Evolutionary conservation across 495 filamentous ascomycete species (phyloP).

Genomic region (Neohortaea acidophila): DNA sequence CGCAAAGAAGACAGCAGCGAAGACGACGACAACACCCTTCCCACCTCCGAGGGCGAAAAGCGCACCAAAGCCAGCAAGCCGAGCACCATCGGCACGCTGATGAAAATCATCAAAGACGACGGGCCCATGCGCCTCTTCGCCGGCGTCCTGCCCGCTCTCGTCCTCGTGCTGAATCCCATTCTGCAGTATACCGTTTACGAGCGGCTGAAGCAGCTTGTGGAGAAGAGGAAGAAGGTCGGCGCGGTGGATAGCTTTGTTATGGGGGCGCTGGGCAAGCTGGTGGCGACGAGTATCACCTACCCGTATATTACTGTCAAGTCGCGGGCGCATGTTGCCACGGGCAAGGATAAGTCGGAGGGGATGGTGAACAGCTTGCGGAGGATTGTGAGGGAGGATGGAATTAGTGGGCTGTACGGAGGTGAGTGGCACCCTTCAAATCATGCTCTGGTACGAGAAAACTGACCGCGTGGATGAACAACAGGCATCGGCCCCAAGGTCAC

Average conservation of each 20-base stretch:
- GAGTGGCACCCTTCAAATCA: too few species aligned
- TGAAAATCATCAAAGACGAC: slow-evolving; percentile 61
- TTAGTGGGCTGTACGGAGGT: slow-evolving; percentile 83
- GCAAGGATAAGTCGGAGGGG: slow-evolving; percentile 44
- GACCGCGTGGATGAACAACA: too few species aligned
- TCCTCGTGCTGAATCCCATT: slow-evolving; percentile 94
- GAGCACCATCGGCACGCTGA: slow-evolving; percentile 63
- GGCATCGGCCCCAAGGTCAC: slow-evolving; percentile 90
- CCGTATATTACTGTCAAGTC: slow-evolving; percentile 98
- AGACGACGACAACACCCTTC: slow-evolving; percentile 34
- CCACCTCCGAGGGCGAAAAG: slow-evolving; percentile 25
- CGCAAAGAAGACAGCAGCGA: slow-evolving; percentile 43
- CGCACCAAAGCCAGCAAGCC: slow-evolving; percentile 28
- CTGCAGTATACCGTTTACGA: slow-evolving; percentile 98
- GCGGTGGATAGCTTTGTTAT: slow-evolving; percentile 79
- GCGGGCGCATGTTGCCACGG: slow-evolving; percentile 77
- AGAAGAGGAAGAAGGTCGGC: slow-evolving; percentile 53
- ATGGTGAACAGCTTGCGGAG: slow-evolving; percentile 58
- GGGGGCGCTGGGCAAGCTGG: slow-evolving; percentile 82
- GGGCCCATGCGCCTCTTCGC: slow-evolving; percentile 74
- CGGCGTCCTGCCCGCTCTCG: slow-evolving; percentile 79
- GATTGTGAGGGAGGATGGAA: slow-evolving; percentile 79
- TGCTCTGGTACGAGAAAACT: too few species aligned
- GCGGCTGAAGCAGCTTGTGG: slow-evolving; percentile 71
- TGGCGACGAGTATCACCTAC: slow-evolving; percentile 88